Conservation (phyloP, 169 alveolate genomes). For the Ichthyophthirius multifiliis region DNA sequence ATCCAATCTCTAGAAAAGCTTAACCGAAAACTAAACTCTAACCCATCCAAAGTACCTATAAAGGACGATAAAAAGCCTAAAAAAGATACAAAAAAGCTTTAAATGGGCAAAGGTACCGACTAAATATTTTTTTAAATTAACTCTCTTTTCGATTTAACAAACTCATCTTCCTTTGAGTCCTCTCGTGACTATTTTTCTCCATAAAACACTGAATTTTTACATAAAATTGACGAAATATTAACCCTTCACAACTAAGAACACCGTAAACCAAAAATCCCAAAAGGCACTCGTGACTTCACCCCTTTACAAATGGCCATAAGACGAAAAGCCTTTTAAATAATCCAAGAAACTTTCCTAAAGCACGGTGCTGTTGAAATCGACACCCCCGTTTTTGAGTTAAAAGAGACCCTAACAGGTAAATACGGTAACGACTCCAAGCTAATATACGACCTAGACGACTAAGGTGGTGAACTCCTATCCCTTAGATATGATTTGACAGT, state of each 20-base stretch:
- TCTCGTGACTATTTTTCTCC: background rate
- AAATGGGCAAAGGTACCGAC: slow-evolving; percentile 2
- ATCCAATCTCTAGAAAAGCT: background rate
- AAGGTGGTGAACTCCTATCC: slow-evolving; percentile 97
- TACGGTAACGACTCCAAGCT: slow-evolving; percentile 97
- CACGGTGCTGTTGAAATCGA: slow-evolving; percentile 98
- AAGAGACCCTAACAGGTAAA: slow-evolving; percentile 94
- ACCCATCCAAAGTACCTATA: background rate
- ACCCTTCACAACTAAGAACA: background rate
- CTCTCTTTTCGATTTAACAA: background rate
- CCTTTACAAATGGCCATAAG: slow-evolving; percentile 93
- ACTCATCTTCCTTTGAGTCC: background rate
- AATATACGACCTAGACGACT: slow-evolving; percentile 94
- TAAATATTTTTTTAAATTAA: background rate
- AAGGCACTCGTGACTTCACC: slow-evolving; percentile 93
- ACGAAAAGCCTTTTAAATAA: slow-evolving; percentile 83
- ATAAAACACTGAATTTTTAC: background rate
- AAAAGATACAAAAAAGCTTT: background rate
- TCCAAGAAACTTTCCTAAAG: slow-evolving; percentile 85
- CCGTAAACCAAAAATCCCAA: slow-evolving; percentile 83
- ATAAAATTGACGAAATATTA: background rate
- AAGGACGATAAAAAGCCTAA: background rate
- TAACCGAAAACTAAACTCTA: background rate
- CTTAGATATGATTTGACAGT: slow-evolving; percentile 97
- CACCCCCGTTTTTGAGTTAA: slow-evolving; percentile 97